Evolutionary conservation across 129 eudicot genomes (phyloP).

Genomic region (Smallanthus sonchifolius): DNA sequence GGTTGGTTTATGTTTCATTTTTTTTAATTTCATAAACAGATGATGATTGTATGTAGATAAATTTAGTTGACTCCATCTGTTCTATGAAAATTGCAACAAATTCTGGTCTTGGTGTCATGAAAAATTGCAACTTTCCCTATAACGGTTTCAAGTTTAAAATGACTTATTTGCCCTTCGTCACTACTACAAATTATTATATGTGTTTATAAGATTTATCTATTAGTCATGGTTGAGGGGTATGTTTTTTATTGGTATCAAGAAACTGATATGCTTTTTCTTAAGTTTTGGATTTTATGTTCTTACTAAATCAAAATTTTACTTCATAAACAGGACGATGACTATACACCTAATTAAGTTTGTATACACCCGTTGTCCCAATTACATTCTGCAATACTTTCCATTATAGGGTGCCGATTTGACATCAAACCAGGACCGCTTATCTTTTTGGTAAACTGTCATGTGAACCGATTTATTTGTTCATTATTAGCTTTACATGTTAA

Average conservation of each 20-base stretch:
- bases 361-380: background rate
- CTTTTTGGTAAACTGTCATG: conserved; percentile 1
- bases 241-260: background rate
- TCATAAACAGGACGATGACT: background rate
- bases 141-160: background rate
- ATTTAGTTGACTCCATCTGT: background rate
- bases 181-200: background rate
- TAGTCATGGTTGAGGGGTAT: background rate
- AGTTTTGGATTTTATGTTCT: background rate
- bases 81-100: background rate
- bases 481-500: background rate
- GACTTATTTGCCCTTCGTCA: background rate
- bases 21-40: background rate
- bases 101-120: background rate
- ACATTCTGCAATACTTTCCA: background rate
- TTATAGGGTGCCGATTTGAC: conserved; percentile 1
- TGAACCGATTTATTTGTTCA: background rate
- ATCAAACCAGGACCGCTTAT: background rate
- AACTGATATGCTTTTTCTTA: background rate
- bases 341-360: background rate
- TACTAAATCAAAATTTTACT: background rate
- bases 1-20: conserved; percentile 3
- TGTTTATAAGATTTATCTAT: background rate
- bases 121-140: background rate
- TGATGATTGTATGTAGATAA: background rate